Evolutionary conservation across 2,329 filamentous ascomycete genomes (phyloP), one percentile per base, ranked within the genome.

Genomic region (Trichoderma gracile): DNA sequence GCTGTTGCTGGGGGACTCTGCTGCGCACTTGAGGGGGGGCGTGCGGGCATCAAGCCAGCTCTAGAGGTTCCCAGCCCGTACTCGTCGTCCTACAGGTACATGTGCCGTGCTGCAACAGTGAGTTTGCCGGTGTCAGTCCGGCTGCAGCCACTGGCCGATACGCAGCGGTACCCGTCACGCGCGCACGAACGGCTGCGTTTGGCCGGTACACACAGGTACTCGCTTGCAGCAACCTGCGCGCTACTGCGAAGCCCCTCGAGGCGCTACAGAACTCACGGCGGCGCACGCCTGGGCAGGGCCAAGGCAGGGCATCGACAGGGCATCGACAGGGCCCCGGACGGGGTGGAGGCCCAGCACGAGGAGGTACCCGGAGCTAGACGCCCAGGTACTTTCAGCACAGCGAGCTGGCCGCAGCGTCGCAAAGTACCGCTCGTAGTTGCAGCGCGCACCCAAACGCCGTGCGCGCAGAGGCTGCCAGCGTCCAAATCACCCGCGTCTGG

Each of bases 281-380:
- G 50, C 38, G 42, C 47, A 33, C 19, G 42, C 58, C 46, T 42
- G 38, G 40, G 23, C 25, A 60, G 56, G 46, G 46, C 56, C 43
- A 50, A 40, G 56, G 33, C 59, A 63, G 59, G 49, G 49, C 59
- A 62, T 43, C 38, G 59, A 61, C 46, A 53, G 50, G 59, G 47
- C 59, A 54, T 54, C 33, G 50, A 54, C 55, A 59, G 30, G 54
- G 55, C 30, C 54, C 55, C 33, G 25, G 46, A 23, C 43, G 21
- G 46, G 46, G 61, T 57, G 61, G 61, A 52, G 53, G 45, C 43
- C 33, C 40, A 52, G 57, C 47, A 49, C 61, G 47, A 64, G 42
- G 63, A 64, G 62, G 63, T 59, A 60, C 63, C 63, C 63, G 63
- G 43, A 64, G 63, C 63, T 64, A 64, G 23, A 38, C 47, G 50